Conservation (phyloP, 305 asterid species). For the Fraxinus floribunda region DNA sequence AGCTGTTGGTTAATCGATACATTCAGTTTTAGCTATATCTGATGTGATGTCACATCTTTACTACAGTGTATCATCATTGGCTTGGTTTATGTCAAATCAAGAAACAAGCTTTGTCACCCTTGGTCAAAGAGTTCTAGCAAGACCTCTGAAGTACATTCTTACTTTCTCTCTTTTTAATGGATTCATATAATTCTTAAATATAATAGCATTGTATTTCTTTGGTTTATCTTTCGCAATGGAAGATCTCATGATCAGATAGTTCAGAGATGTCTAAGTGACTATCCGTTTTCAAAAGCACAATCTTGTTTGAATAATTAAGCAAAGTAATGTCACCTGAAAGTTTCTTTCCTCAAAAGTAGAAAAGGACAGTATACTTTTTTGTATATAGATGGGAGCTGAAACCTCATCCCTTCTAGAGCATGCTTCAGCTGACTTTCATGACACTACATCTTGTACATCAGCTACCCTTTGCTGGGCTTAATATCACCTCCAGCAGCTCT, state of each 20-base stretch:
- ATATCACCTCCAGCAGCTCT: background rate
- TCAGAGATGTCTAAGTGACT: conserved; percentile 2
- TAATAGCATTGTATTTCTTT: conserved; percentile 1
- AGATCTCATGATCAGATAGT: background rate
- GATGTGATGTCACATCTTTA: conserved; percentile 28
- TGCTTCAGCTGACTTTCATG: background rate
- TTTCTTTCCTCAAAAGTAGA: background rate
- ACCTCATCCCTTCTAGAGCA: background rate
- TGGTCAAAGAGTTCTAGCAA: conserved; percentile 98
- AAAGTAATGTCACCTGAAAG: conserved; percentile 1
- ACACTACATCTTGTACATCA: conserved; percentile 1
- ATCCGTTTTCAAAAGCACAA: background rate
- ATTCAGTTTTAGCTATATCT: conserved; percentile 22
- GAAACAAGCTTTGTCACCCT: conserved; percentile 99
- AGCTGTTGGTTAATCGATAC: conserved; percentile 13
- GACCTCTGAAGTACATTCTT: conserved; percentile 80
- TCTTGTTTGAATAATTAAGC: background rate
- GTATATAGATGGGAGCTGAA: conserved; percentile 1
- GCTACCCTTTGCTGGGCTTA: background rate
- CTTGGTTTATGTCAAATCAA: conserved; percentile 99
- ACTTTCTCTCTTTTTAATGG: conserved; percentile 17
- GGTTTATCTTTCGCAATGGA: conserved; percentile 4
- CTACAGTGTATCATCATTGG: conserved; percentile 96
- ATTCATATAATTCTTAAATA: background rate
- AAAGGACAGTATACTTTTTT: background rate